Conservation (phyloP, 768 basidiomycete genomes). For the Rhizopogon vinicolor region DNA sequence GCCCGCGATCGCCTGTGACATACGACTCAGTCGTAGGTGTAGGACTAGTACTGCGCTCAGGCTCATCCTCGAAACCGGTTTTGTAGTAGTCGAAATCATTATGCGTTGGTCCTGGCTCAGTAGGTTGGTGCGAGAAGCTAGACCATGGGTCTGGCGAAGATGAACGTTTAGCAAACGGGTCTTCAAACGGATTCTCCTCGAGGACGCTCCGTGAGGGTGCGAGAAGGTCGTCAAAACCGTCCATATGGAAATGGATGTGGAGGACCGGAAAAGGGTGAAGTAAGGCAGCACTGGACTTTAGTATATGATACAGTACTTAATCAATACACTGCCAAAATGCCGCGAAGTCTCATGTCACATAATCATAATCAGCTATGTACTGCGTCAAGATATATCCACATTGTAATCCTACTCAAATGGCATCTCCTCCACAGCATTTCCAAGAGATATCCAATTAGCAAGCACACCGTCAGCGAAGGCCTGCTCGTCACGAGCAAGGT, state of each 20-base stretch:
- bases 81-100: constrained; percentile 23
- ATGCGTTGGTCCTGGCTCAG: constrained; percentile 11
- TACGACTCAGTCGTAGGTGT: constrained; percentile 29
- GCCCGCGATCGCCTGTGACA: constrained; percentile 29
- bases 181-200: constrained; percentile 75
- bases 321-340: too few relatives aligned
- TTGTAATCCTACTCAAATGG: constrained; percentile 62
- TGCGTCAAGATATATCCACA: background rate
- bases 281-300: background rate
- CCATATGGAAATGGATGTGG: constrained; percentile 39
- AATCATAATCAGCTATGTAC: background rate
- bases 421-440: constrained; percentile 73
- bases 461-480: constrained; percentile 59
- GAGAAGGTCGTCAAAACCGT: constrained; percentile 75
- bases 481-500: constrained; percentile 71
- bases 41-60: constrained; percentile 14
- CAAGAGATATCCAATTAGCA: constrained; percentile 71
- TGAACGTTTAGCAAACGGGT: constrained; percentile 65
- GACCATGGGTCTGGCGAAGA: constrained; percentile 77
- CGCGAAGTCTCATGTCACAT: background rate
- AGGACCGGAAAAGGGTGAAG: background rate
- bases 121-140: constrained; percentile 41
- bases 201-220: constrained; percentile 53
- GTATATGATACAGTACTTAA: background rate
- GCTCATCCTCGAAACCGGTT: constrained; percentile 21